Evolutionary conservation across 1,139 yeast species (phyloP), one percentile per base, ranked within the genome.

Genomic region (Zygoascus meyerae): DNA sequence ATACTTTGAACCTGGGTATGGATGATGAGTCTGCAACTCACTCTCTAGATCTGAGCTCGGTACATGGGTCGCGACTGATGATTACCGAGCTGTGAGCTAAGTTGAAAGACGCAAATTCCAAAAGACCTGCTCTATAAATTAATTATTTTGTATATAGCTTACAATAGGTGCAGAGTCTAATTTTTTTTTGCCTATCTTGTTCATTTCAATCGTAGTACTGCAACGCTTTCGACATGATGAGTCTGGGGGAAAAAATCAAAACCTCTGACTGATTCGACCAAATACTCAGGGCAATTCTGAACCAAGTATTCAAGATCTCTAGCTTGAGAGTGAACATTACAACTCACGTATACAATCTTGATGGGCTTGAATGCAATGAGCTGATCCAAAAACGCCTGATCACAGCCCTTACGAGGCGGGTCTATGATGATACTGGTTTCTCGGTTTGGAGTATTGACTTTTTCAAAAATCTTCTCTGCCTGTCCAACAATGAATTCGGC

Each of bases 171-270:
- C 26, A 21, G 26, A 7, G 7, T 21, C 26, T 21, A 21, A 21
- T 21, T 21, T 5, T 21, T 5, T 31, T 14, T 31, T 8, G 15
- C 8, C 6, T n/a, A 21, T 21, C 7, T 21, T 16, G 26, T 21
- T 21, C 26, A 21, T 21, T 44, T 42, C 26, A 53, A 45, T 21
- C 69, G 58, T 54, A 92, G 71, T 5, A 92, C 97, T 8, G 96
- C 95, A 29, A 90, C 95, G 63, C 95, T 81, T 66, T 92, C 98
- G 45, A 92, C 97, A 63, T 92, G 98, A 62, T 92, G 95, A 0
- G 98, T 92, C 65, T 90, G 97, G 2, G 98, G 98, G 73, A 92
- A 92, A 68, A 92, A 90, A 66, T 92, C 98, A 67, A 92, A 92
- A 1, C 98, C 98, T 60, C 90, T 79, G 35, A 92, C 74, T 55